Base-by-base conservation (phyloP, 257 asterid species). In the Datura wrightii region DNA sequence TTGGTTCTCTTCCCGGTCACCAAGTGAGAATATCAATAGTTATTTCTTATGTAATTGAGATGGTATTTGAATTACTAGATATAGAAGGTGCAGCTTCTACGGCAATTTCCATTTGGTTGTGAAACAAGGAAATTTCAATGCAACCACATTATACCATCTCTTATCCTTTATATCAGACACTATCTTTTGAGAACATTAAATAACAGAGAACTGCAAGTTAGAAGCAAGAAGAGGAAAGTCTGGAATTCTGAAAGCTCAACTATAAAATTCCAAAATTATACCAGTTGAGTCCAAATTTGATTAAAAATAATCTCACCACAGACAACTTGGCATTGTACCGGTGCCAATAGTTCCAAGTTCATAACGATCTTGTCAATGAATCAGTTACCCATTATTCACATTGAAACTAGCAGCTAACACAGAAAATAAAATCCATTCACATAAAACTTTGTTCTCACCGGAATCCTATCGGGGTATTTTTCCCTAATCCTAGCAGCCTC, bases 401-500 rank as follows among this genome's bases (percentile, higher is more conserved):
- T 24, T 78, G 31, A 78, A 50, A 78, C 31, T 6, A 78, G 31
- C 31, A 52, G 48, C 31, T 78, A 31, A 19, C 8, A 78, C 8
- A 76, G 44, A 50, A 76, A 48, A 24, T 19, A 5, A 76, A 31
- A n/a, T 78, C 6, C 82, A 78, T 53, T 2, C 14, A 52, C 74
- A 66, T 80, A 66, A 24, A 39, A 54, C 65, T 79, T 34, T 65
- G 83, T 80, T 81, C 91, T 90, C 89, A 93, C 97, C 82, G 97
- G 97, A 82, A 93, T 90, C 37, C 97, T 92, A 85, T 93, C 97
- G 1, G 95, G 88, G 42, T 93, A 93, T 85, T 93, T 93, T 86
- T 92, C 95, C 87, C 97, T 92, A 52, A 93, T 93, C 86, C 95
- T 87, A 59, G 92, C 92, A 90, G 97, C 90, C 89, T 92, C 95